Conservation (phyloP, 2,329 filamentous ascomycete species). For the Aspergillus brasiliensis region DNA sequence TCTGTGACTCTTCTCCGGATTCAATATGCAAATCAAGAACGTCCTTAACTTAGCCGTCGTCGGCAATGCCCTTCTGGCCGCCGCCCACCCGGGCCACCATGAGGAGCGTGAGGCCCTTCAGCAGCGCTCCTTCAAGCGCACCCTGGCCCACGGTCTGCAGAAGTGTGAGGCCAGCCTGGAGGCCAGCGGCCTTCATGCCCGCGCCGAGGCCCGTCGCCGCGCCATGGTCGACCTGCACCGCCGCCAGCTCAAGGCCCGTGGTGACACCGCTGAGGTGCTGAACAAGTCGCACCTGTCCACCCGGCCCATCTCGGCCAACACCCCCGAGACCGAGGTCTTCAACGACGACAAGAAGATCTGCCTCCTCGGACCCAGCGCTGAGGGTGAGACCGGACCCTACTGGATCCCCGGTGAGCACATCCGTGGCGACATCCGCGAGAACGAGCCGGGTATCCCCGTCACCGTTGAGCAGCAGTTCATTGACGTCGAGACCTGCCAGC, state of each 20-base stretch:
- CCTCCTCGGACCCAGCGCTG: constrained; percentile 52
- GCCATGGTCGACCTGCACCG: constrained; percentile 20
- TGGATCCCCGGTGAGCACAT: constrained; percentile 46
- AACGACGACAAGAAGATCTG: constrained; percentile 23
- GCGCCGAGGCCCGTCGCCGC: constrained; percentile 27
- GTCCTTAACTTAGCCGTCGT: constrained; percentile 3
- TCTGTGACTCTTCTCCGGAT: neutral
- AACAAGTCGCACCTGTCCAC: constrained; percentile 42
- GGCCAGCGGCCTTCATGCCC: constrained; percentile 23
- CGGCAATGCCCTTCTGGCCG: constrained; percentile 1
- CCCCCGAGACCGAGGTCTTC: constrained; percentile 28
- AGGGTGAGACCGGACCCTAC: constrained; percentile 52
- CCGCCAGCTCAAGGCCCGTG: constrained; percentile 23
- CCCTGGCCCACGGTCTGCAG: constrained; percentile 22
- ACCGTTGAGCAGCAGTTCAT: constrained; percentile 44
- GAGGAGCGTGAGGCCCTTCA: constrained; percentile 9
- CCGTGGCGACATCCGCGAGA: constrained; percentile 40
- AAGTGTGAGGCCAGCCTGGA: constrained; percentile 25
- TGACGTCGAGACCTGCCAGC: constrained; percentile 44
- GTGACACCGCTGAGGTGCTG: constrained; percentile 39
- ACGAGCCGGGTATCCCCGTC: constrained; percentile 39
- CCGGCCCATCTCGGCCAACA: constrained; percentile 20
- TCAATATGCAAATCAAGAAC: constrained; percentile 11
- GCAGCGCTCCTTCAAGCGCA: constrained; percentile 22
- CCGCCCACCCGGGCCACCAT: constrained; percentile 7